Base-by-base conservation (phyloP, 805 yeast species). In the Saturnispora halmiae region DNA sequence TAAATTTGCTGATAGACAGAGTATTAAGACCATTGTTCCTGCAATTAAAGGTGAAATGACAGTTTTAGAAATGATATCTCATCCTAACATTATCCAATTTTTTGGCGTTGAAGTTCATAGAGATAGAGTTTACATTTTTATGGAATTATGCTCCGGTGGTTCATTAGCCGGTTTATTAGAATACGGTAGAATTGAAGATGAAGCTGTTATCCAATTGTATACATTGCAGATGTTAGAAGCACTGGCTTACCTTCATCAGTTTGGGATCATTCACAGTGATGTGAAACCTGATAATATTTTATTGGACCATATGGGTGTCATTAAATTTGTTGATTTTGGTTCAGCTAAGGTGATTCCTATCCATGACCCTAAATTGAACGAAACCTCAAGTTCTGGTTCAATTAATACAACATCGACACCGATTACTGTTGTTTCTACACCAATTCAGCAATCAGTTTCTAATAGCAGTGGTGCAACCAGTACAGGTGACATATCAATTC, bases 141-240 rank as follows among this genome's bases (percentile, higher is more conserved):
- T 92, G 98, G 98, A 92, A 61, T 88, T 75, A 62, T 92, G 98
- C 66, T 94, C 88, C 51, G 92, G 96, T 30, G 97, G 97, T 1
- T 88, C 97, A 0, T 66, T 92, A 43, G 86, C 95, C 0, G 76
- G 83, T 6, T 64, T 88, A 34, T 67, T 92, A 46, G 87, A 84
- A 43, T 92, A 87, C 56, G 97, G 98, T 8, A 67, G 96, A 45
- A 87, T 92, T 51, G 96, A 87, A 56, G 97, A 92, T 60, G 98
- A 92, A 57, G 72, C 83, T 60, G 92, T 92, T 6, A 79, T 86
- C 24, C 95, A 87, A 58, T 81, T 88, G 22, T 90, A 88, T 57
- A 77, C 96, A 0, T 63, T 90, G 43, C 96, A 92, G 58, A 76
- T 92, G 82, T 72, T 92, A 34, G 97, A 92, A 65, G 98, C 97